These are phyloP conservation scores for Mycena albidolilacea DNA, from an alignment of 768 basidiomycete genomes.

Conservation along the genomic window DNA sequence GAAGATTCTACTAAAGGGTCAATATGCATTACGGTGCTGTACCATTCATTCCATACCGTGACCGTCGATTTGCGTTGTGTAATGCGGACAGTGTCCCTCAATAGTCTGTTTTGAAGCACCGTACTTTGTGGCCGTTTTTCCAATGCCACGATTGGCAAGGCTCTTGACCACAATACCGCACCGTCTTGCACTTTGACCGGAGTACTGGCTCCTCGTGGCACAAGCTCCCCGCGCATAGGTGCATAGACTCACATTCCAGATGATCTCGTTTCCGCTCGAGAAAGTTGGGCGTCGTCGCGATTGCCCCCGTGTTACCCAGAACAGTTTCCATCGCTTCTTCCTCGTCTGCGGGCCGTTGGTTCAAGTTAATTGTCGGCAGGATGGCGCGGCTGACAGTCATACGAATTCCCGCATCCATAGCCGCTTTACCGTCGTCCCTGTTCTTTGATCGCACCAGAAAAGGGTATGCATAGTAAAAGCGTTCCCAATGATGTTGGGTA, in stretches of 20 bases:
- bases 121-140: conserved; percentile 41
- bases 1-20: too few relatives aligned
- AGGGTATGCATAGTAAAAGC: too few relatives aligned
- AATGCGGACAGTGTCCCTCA: conserved; percentile 6
- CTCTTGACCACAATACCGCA: conserved; percentile 36
- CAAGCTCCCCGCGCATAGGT: not conserved
- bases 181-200: conserved; percentile 41
- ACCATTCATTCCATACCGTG: too few relatives aligned
- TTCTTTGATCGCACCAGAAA: too few relatives aligned
- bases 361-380: too few relatives aligned
- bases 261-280: conserved; percentile 27
- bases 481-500: conserved; percentile 32
- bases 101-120: conserved; percentile 35
- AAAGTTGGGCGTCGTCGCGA: conserved; percentile 24
- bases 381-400: too few relatives aligned
- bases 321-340: too few relatives aligned
- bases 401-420: too few relatives aligned
- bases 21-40: too few relatives aligned
- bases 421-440: too few relatives aligned
- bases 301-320: conserved; percentile 10
- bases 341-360: too few relatives aligned
- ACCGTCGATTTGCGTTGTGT: too few relatives aligned
- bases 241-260: conserved; percentile 22
- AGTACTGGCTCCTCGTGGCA: conserved; percentile 35
- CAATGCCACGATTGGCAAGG: conserved; percentile 42